These are phyloP conservation scores for Hordeum pubiflorum DNA, from an alignment of 202 grass and related monocot species.

Conservation along the genomic window DNA sequence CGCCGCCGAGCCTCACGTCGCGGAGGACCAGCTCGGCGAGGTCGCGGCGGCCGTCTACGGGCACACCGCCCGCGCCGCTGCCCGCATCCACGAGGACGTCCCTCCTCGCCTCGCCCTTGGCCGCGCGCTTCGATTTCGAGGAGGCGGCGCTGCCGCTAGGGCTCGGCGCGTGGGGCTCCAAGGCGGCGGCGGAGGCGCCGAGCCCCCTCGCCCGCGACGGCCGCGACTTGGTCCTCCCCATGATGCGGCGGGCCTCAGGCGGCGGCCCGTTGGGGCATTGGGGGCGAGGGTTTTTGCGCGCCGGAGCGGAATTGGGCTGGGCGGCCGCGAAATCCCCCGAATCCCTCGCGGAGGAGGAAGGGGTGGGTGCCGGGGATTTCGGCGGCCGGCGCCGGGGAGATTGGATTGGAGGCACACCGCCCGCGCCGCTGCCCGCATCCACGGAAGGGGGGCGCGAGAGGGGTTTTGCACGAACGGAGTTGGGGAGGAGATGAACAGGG, in stretches of 20 bases:
- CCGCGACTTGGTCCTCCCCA: constrained; percentile 71
- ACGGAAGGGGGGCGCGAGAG: neutral
- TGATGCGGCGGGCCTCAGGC: constrained; percentile 35
- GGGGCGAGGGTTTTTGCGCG: neutral
- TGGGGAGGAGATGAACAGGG: neutral
- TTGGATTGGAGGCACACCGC: constrained; percentile 1
- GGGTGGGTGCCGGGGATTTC: too few relatives aligned
- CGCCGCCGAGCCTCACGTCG: constrained; percentile 42
- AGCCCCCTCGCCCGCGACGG: constrained; percentile 31
- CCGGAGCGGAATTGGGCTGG: neutral
- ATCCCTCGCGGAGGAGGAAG: neutral
- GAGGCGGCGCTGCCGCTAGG: constrained; percentile 17
- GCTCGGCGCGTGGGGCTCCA: constrained; percentile 28
- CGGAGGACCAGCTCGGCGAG: constrained; percentile 60
- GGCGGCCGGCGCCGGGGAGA: too few relatives aligned
- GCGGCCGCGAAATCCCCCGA: neutral
- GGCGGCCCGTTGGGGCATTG: neutral
- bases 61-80: neutral
- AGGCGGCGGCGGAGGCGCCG: neutral
- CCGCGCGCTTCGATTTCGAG: constrained; percentile 29
- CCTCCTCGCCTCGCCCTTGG: constrained; percentile 28
- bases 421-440: too few relatives aligned
- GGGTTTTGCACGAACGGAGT: constrained; percentile 5
- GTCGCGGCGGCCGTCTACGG: constrained; percentile 40
- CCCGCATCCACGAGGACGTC: constrained; percentile 57